Conservation (phyloP, 805 yeast species). For the Lachancea mirantina region DNA sequence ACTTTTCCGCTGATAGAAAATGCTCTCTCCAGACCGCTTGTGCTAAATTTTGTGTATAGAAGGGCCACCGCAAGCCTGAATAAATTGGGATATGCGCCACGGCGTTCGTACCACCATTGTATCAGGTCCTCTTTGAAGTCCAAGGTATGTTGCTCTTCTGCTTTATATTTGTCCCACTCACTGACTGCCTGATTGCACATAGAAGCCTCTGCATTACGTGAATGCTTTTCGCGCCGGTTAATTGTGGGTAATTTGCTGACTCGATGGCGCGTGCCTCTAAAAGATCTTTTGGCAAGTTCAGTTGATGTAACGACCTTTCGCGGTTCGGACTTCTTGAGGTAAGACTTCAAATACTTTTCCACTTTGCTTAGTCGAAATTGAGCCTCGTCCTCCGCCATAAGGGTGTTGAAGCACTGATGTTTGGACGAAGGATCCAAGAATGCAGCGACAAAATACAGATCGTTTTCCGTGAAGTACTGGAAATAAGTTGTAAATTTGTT, state of each 20-base stretch:
- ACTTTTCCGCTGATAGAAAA: constrained; percentile 3
- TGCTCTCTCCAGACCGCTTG: constrained; percentile 2
- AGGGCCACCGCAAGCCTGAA: constrained; percentile 2
- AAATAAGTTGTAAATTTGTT: constrained; percentile 1
- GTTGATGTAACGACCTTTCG: neutral
- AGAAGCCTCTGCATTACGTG: neutral
- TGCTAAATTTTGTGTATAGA: constrained; percentile 5
- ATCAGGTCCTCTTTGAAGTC: constrained; percentile 1
- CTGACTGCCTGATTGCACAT: neutral
- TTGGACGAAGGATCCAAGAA: constrained; percentile 5
- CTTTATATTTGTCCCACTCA: constrained; percentile 5
- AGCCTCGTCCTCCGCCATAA: constrained; percentile 1
- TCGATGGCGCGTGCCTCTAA: neutral
- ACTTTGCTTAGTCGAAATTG: no score
- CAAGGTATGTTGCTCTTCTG: neutral
- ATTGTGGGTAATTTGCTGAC: neutral
- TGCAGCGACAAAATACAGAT: constrained; percentile 3
- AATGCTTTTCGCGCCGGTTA: neutral
- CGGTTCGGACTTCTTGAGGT: neutral
- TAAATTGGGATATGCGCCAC: constrained; percentile 3
- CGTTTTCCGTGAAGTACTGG: constrained; percentile 2
- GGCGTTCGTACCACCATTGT: constrained; percentile 6
- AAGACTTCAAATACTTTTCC: neutral
- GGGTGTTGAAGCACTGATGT: neutral
- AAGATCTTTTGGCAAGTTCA: neutral